Evolutionary conservation across 2,329 filamentous ascomycete species (phyloP).

Genomic region (Pseudocercospora vitis): DNA sequence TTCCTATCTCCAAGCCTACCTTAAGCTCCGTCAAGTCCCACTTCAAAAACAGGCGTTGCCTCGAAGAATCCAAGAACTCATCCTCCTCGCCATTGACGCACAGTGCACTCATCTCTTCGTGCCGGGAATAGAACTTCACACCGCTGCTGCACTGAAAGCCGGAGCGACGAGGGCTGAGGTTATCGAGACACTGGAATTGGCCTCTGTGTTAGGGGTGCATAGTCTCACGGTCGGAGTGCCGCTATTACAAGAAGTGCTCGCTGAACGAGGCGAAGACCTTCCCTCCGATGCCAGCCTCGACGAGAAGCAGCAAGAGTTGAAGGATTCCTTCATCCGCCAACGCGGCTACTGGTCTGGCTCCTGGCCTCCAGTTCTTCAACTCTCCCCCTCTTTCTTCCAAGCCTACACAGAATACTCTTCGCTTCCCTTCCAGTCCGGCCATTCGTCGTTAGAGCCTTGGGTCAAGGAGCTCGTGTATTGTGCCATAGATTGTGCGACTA

Average conservation of each 20-base stretch:
- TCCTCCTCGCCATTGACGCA: slow-evolving; percentile 48
- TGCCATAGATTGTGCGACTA: slow-evolving; percentile 51
- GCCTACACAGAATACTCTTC: slow-evolving; percentile 50
- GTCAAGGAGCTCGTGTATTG: slow-evolving; percentile 52
- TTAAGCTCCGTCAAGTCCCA: slow-evolving; percentile 28
- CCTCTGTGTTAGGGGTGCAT: slow-evolving; percentile 49
- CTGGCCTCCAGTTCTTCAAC: slow-evolving; percentile 45
- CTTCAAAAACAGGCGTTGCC: slow-evolving; percentile 39
- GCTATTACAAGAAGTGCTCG: slow-evolving; percentile 48
- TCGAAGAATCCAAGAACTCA: slow-evolving; percentile 45
- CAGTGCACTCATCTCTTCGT: slow-evolving; percentile 48
- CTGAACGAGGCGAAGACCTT: background rate
- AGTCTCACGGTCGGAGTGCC: slow-evolving; percentile 49
- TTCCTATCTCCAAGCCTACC: slow-evolving; percentile 18
- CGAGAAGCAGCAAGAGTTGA: slow-evolving; percentile 2
- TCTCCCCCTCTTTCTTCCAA: slow-evolving; percentile 51
- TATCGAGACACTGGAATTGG: slow-evolving; percentile 48
- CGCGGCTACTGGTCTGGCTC: slow-evolving; percentile 10
- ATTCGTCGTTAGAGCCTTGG: slow-evolving; percentile 46
- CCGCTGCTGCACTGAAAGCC: slow-evolving; percentile 40
- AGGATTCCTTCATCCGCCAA: slow-evolving; percentile 6
- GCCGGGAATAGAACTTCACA: slow-evolving; percentile 46
- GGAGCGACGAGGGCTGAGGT: slow-evolving; percentile 47
- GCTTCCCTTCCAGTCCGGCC: slow-evolving; percentile 38
- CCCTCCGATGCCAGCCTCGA: slow-evolving; percentile 35